phyloP scores from a whole-genome alignment of 129 eudicot genomes.

The Flaveria sonorensis region DNA sequence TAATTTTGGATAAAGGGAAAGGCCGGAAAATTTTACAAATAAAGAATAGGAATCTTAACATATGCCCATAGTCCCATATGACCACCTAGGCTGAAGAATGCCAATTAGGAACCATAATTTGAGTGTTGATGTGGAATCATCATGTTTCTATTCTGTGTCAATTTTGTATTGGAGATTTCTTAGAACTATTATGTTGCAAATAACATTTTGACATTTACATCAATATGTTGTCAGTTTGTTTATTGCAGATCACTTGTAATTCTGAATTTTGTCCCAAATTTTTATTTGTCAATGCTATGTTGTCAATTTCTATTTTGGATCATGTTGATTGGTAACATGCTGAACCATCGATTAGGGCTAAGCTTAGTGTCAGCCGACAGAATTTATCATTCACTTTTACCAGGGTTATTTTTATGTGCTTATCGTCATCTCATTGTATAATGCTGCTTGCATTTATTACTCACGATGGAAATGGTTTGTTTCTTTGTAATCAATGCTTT shows the following conservation, averaged over 20 bases:
- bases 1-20: background rate
- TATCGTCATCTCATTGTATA: constrained; percentile 2
- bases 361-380: background rate
- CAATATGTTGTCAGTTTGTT: constrained; percentile 11
- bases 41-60: background rate
- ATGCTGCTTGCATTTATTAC: background rate
- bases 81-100: background rate
- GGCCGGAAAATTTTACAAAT: background rate
- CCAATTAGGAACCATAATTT: background rate
- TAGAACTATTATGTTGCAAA: background rate
- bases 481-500: constrained; percentile 28
- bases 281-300: background rate
- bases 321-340: constrained; percentile 3
- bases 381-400: background rate
- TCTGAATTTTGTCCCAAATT: background rate
- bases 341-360: background rate
- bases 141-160: background rate
- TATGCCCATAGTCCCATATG: background rate
- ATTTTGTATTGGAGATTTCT: background rate
- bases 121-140: background rate
- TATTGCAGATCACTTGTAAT: background rate
- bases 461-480: constrained; percentile 15
- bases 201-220: background rate
- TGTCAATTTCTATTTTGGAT: background rate
- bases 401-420: background rate